These are phyloP conservation scores for Sporothrix mexicana DNA, from an alignment of 2,329 filamentous ascomycete species.

Conservation along the genomic window DNA sequence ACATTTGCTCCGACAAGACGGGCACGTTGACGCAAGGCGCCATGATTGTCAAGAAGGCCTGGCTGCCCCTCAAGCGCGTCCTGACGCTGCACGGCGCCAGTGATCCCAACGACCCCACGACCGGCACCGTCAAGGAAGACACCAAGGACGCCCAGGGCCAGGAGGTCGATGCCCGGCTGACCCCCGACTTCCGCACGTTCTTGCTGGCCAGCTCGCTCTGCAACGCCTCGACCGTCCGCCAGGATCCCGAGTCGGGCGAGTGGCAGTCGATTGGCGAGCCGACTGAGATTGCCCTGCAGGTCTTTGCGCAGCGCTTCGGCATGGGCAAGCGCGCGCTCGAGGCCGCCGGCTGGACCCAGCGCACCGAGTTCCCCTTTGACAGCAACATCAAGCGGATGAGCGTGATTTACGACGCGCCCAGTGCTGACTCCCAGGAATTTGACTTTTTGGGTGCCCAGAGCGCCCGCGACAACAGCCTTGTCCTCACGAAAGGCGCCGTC, in stretches of 20 bases:
- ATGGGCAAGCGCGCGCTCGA: conserved; percentile 61
- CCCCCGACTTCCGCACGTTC: conserved; percentile 57
- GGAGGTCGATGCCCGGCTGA: conserved; percentile 48
- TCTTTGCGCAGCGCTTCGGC: conserved; percentile 73
- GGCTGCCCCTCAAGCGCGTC: conserved; percentile 63
- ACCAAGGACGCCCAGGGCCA: conserved; percentile 36
- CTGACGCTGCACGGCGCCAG: conserved; percentile 67
- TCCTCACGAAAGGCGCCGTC: conserved; percentile 68
- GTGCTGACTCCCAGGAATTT: conserved; percentile 46
- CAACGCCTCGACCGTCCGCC: conserved; percentile 66
- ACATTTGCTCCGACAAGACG: conserved; percentile 77
- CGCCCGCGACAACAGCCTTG: conserved; percentile 50
- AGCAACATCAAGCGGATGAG: conserved; percentile 81
- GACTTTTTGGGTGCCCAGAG: conserved; percentile 5
- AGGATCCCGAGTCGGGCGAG: conserved; percentile 58
- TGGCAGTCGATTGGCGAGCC: conserved; percentile 74
- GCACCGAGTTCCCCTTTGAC: conserved; percentile 79
- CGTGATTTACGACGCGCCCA: conserved; percentile 67
- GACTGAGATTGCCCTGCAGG: conserved; percentile 77
- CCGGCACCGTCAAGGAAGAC: conserved; percentile 59
- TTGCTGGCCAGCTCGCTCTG: conserved; percentile 65
- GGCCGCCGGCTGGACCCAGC: conserved; percentile 62
- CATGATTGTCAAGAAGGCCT: conserved; percentile 72
- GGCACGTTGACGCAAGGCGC: conserved; percentile 72
- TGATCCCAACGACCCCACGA: conserved; percentile 66